A percentile compares a stretch with the other conserved stretches of the same genome.
Evolutionary conservation across 805 yeast species (phyloP).

Genomic region (Cyberlindnera nakhonratchasimensis): DNA sequence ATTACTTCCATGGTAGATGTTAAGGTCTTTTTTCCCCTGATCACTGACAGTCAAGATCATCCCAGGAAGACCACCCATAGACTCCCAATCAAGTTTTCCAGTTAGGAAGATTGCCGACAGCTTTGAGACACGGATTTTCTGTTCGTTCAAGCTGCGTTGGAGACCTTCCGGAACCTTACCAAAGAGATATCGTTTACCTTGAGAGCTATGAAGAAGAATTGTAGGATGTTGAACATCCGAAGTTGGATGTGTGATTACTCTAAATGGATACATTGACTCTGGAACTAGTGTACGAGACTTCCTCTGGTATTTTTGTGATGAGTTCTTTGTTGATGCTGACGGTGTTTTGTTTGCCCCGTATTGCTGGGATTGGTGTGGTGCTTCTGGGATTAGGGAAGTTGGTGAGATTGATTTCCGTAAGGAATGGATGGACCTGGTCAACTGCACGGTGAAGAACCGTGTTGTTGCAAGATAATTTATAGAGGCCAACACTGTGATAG

Average conservation of each 20-base stretch:
- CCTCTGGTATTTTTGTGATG: neutral
- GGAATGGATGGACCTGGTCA: slow-evolving; percentile 9
- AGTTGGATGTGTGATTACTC: slow-evolving; percentile 58
- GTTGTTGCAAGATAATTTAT: neutral
- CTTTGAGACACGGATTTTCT: slow-evolving; percentile 53
- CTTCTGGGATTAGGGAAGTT: too few species aligned
- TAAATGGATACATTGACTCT: slow-evolving; percentile 44
- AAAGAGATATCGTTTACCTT: slow-evolving; percentile 50
- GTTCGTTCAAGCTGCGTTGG: slow-evolving; percentile 69
- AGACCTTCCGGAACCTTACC: slow-evolving; percentile 86
- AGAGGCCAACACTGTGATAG: slow-evolving; percentile 5
- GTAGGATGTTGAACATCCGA: slow-evolving; percentile 58
- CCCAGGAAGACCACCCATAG: slow-evolving; percentile 94
- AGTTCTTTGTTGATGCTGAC: neutral
- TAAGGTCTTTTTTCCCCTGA: slow-evolving; percentile 58
- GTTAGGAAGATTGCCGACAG: slow-evolving; percentile 68
- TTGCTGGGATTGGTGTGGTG: neutral
- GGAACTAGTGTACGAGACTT: slow-evolving; percentile 2
- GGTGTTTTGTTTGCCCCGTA: neutral
- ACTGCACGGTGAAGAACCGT: slow-evolving; percentile 15
- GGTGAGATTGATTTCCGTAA: neutral
- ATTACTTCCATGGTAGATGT: slow-evolving; percentile 50
- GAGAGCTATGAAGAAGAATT: slow-evolving; percentile 39
- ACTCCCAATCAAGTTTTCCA: slow-evolving; percentile 72
- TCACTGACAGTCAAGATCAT: slow-evolving; percentile 77